Evolutionary conservation across 129 eudicot species (phyloP).

Genomic region (Heracleum sosnowskyi): DNA sequence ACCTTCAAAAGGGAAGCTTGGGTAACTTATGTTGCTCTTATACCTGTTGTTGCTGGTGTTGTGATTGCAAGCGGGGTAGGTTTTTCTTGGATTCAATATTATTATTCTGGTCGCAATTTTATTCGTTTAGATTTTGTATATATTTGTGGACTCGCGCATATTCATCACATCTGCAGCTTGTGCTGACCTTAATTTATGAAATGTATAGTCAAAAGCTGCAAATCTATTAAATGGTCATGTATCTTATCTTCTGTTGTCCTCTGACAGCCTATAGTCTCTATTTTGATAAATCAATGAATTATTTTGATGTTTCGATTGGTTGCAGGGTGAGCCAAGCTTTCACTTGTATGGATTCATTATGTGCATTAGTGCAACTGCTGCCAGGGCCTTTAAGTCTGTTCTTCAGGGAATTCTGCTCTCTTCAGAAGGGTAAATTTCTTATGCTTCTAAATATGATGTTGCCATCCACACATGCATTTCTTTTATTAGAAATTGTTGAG

Average conservation of each 20-base stretch:
- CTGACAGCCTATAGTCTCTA: background rate
- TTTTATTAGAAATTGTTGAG: background rate
- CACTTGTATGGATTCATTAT: conserved; percentile 89
- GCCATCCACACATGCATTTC: background rate
- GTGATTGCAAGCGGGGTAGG: conserved; percentile 96
- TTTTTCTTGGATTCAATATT: background rate
- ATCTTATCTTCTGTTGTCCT: background rate
- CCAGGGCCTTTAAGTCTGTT: conserved; percentile 96
- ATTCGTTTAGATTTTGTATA: background rate
- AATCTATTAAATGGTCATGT: background rate
- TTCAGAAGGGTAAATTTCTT: conserved; percentile 61
- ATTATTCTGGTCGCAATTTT: background rate
- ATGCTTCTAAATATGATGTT: background rate
- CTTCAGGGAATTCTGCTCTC: conserved; percentile 95
- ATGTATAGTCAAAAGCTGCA: background rate
- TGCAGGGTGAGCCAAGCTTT: conserved; percentile 94
- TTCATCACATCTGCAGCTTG: background rate
- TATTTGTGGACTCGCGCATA: background rate
- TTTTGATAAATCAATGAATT: no score
- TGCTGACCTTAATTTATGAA: background rate
- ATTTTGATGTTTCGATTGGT: conserved; percentile 8
- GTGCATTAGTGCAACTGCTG: conserved; percentile 96
- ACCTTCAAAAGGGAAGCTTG: conserved; percentile 80
- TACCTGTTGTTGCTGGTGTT: conserved; percentile 94
- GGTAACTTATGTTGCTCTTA: conserved; percentile 76